These are phyloP conservation scores for Podila clonocystis DNA, from an alignment of 192 early-diverging fungal species.

Conservation along the genomic window DNA sequence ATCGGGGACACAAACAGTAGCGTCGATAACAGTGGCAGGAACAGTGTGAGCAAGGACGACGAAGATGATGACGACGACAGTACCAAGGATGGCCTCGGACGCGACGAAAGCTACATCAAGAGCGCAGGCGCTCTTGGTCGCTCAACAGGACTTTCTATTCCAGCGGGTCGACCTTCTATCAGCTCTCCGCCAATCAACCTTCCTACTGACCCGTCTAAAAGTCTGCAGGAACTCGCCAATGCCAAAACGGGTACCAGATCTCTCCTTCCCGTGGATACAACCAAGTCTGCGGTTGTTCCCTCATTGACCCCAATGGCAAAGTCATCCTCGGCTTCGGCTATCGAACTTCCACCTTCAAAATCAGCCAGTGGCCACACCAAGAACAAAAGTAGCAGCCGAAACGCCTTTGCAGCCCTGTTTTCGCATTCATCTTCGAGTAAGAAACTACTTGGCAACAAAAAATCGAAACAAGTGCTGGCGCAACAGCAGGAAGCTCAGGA, in stretches of 20 bases:
- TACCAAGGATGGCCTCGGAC: conserved; percentile 3
- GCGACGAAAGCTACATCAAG: background rate
- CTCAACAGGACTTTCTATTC: background rate
- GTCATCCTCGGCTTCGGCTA: background rate
- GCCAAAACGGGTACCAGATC: background rate
- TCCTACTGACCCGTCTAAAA: background rate
- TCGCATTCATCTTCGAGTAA: conserved; percentile 16
- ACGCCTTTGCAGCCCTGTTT: conserved; percentile 29
- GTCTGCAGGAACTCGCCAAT: background rate
- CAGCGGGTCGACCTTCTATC: background rate
- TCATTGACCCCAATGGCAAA: background rate
- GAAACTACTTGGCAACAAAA: conserved; percentile 13
- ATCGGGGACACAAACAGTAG: conserved; percentile 18
- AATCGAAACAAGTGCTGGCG: background rate
- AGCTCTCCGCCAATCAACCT: background rate
- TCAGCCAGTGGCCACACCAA: conserved; percentile 29
- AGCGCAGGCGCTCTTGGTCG: conserved; percentile 11
- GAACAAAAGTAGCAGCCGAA: conserved; percentile 29
- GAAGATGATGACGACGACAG: conserved; percentile 14
- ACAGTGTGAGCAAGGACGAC: conserved; percentile 26
- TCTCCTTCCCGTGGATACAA: background rate
- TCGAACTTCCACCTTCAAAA: background rate
- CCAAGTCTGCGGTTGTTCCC: conserved; percentile 8
- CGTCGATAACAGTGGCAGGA: conserved; percentile 33
- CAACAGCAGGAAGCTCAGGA: background rate